Conservation (phyloP, 495 filamentous ascomycete genomes). For the Hypoxylon lenormandii region DNA sequence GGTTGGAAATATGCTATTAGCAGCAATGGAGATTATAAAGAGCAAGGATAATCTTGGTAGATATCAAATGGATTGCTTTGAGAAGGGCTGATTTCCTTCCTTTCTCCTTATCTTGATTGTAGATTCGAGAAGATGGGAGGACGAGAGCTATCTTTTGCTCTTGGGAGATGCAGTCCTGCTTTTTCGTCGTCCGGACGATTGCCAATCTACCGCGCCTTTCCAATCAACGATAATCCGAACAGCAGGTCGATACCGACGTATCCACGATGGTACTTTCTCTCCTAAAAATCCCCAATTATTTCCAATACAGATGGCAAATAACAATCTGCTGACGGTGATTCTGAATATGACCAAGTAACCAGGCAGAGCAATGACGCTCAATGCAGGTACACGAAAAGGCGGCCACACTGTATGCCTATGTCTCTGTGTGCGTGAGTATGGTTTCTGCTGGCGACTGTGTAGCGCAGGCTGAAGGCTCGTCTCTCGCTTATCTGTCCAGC, state of each 20-base stretch:
- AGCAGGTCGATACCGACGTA: not conserved
- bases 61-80: slow-evolving; percentile 15
- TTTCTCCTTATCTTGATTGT: not conserved
- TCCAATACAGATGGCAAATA: slow-evolving; percentile 1
- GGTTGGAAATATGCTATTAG: not conserved
- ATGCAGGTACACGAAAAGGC: slow-evolving; percentile 19
- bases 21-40: slow-evolving; percentile 9
- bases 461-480: slow-evolving; percentile 30
- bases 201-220: not conserved
- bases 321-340: slow-evolving; percentile 4
- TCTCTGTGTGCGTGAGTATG: slow-evolving; percentile 12
- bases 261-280: slow-evolving; percentile 3
- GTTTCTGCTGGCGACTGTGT: slow-evolving; percentile 7
- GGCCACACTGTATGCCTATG: slow-evolving; percentile 10
- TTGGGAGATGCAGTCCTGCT: slow-evolving; percentile 1
- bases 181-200: slow-evolving; percentile 1
- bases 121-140: slow-evolving; percentile 1
- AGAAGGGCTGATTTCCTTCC: not conserved
- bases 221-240: slow-evolving; percentile 4
- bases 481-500: slow-evolving; percentile 36
- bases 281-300: not conserved
- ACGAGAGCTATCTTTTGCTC: slow-evolving; percentile 1
- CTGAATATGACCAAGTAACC: slow-evolving; percentile 8
- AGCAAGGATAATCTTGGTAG: slow-evolving; percentile 8
- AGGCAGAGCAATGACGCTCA: slow-evolving; percentile 9